Base-by-base conservation (phyloP, 768 basidiomycete species). In the Wakefieldia striispora region DNA sequence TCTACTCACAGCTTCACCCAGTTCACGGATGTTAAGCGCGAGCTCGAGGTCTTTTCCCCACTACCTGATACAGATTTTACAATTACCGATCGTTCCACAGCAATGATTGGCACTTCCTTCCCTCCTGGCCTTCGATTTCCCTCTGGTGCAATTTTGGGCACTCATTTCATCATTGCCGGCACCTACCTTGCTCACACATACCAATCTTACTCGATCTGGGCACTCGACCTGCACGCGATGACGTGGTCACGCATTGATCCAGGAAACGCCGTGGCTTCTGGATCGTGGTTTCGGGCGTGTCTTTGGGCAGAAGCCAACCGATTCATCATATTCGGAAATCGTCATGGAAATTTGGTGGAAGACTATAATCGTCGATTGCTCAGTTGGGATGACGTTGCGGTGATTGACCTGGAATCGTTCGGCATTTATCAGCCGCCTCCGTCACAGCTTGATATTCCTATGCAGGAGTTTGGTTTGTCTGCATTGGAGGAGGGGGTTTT, bases 41-140 rank as follows among this genome's bases (percentile, higher is more conserved):
- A 97, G 65, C 82, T 98, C 43, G 92, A 97, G 71, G 79, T 97
- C 27, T 85, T 97, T 65, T 83, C 88, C 4, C 93, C 93, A 0
- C 75, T 86, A 31, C 83, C 89, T 2, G 80, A 85, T 58, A 74
- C 79, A 16, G 82, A 86, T 51, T 94, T 93, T 63, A 80, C 79
- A 3, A 83, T 95, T 41, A 79, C 82, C 51, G 91, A 95, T 62
- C 81, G 84, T 29, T 95, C 95, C 7, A 65, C 79, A 11, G 70
- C 82, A 13, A 97, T 97, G 93, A 75, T 76, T 16, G 91, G 89
- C 17, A 73, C 81, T 12, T 80, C 86, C 1, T 88, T 92, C 57
- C 95, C 95, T 19, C 95, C 97, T 0, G 95, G 95, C 12, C 81
- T 98, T 38, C 87, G 95, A 9, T 99, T 99, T 73, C 95, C 95